phyloP scores from a whole-genome alignment of 1,284 basidiomycete genomes.

The Mycosarcoma mackinlayi region DNA sequence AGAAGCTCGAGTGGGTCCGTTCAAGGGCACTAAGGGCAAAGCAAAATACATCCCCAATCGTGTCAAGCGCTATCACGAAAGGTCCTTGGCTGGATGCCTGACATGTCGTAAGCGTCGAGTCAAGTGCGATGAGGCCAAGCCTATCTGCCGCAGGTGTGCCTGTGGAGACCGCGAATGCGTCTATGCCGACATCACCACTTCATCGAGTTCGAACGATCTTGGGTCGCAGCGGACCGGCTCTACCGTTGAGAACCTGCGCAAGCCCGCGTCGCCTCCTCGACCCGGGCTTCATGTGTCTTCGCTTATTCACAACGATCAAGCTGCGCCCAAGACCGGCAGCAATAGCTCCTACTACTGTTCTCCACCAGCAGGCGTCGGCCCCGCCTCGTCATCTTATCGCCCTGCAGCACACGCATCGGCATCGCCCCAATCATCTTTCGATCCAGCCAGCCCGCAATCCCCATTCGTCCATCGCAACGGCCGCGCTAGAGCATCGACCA shows the following conservation, averaged over 20 bases:
- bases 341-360: slow-evolving; percentile 3
- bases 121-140: slow-evolving; percentile 44
- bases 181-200: slow-evolving; percentile 18
- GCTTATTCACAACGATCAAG: slow-evolving; percentile 16
- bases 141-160: slow-evolving; percentile 34
- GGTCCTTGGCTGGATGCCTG: slow-evolving; percentile 39
- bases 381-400: background rate
- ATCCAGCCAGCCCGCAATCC: background rate
- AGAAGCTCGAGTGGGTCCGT: slow-evolving; percentile 8
- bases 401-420: background rate
- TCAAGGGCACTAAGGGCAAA: slow-evolving; percentile 45
- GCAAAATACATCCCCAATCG: slow-evolving; percentile 44
- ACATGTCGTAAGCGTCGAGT: slow-evolving; percentile 45
- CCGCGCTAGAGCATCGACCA: slow-evolving; percentile 21
- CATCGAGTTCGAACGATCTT: background rate
- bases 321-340: background rate
- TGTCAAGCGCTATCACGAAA: slow-evolving; percentile 46
- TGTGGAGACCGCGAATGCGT: slow-evolving; percentile 41
- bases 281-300: slow-evolving; percentile 34
- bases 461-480: slow-evolving; percentile 3
- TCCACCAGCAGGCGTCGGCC: slow-evolving; percentile 10
- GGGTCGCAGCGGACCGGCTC: background rate
- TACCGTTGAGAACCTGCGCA: background rate
- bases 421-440: slow-evolving; percentile 25
- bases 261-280: background rate